Conservation (phyloP, 306 rosid genomes). For the Medicago ruthenica region DNA sequence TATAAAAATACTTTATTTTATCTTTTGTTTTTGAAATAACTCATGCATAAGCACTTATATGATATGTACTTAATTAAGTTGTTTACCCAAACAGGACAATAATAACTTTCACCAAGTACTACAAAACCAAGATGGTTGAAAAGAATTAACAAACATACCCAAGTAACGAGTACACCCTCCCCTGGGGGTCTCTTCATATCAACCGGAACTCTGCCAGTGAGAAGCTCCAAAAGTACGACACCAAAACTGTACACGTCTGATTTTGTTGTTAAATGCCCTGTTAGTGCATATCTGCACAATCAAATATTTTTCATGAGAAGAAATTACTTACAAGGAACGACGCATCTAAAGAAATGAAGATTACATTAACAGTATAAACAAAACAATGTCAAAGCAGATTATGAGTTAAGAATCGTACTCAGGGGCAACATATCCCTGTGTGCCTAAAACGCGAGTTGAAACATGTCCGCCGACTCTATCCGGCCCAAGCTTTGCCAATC, state of each 20-base stretch:
- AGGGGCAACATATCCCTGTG: constrained; percentile 94
- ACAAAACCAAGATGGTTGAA: constrained; percentile 16
- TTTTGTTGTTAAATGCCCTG: constrained; percentile 94
- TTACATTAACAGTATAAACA: constrained; percentile 6
- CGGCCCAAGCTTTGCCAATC: constrained; percentile 91
- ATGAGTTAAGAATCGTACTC: constrained; percentile 62
- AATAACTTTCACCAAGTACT: background rate
- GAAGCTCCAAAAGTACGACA: constrained; percentile 91
- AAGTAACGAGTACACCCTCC: constrained; percentile 91
- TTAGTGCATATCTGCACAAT: constrained; percentile 84
- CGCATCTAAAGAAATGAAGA: background rate
- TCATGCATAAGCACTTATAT: background rate
- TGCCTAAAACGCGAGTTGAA: constrained; percentile 93
- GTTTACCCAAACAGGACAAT: background rate
- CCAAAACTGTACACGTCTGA: constrained; percentile 96
- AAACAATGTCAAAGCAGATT: constrained; percentile 31
- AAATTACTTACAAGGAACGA: background rate
- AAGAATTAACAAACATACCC: constrained; percentile 62
- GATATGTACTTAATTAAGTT: background rate
- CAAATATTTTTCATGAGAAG: constrained; percentile 33
- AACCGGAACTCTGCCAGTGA: constrained; percentile 92
- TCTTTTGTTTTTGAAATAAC: background rate
- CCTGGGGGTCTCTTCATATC: constrained; percentile 91
- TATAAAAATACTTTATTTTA: background rate
- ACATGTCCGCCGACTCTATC: constrained; percentile 95